A percentile compares a stretch with the other conserved stretches of the same genome.
phyloP scores from a whole-genome alignment of 164 flowering plant genomes.

The Stephania japonica region DNA sequence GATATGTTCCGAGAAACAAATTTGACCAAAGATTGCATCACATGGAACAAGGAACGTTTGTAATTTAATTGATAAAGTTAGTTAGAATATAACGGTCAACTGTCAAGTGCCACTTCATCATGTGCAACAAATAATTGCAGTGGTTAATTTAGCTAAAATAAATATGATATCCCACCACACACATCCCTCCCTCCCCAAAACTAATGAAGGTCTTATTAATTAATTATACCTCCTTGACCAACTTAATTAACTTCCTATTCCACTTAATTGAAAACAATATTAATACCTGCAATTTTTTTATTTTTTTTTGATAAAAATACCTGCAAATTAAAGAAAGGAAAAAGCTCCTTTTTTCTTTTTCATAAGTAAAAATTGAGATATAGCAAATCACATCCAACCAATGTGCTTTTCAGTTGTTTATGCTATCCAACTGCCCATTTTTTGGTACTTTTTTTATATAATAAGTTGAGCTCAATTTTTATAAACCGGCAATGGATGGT shows the following conservation, averaged over 20 bases:
- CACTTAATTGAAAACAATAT: not conserved
- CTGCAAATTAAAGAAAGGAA: not conserved
- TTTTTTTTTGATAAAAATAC: too few species aligned
- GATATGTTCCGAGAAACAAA: slow-evolving; percentile 4
- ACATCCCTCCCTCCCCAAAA: not conserved
- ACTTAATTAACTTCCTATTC: not conserved
- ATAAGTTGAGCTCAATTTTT: too few species aligned
- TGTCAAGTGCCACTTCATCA: slow-evolving; percentile 3
- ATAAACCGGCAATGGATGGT: too few species aligned
- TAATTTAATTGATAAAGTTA: not conserved
- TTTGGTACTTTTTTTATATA: too few species aligned
- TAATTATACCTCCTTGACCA: not conserved
- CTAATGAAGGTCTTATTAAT: not conserved
- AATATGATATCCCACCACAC: not conserved
- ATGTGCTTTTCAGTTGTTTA: too few species aligned
- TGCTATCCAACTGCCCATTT: too few species aligned
- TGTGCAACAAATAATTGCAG: not conserved
- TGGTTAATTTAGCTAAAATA: not conserved
- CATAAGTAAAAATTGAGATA: too few species aligned
- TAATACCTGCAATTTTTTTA: not conserved
- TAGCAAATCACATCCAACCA: too few species aligned
- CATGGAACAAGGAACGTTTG: not conserved
- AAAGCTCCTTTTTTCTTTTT: too few species aligned
- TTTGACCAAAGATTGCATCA: slow-evolving; percentile 16
- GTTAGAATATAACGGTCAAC: slow-evolving; percentile 1